phyloP scores from a whole-genome alignment of 2,329 filamentous ascomycete species.

The Plenodomus tracheiphilus region DNA sequence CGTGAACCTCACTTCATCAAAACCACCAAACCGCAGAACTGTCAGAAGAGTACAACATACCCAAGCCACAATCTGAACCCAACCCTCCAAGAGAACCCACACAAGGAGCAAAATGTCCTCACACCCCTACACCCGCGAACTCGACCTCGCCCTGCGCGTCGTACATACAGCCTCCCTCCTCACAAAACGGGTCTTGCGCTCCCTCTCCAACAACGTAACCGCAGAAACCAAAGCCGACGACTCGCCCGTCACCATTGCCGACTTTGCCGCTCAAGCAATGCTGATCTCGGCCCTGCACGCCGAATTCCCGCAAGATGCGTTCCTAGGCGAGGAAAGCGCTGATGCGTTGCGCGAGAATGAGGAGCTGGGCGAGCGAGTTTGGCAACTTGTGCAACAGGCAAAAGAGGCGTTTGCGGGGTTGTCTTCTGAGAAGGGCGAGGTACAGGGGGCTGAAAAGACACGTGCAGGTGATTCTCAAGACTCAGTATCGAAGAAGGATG shows the following conservation, averaged over 20 bases:
- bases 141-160: slow-evolving; percentile 42
- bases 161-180: slow-evolving; percentile 61
- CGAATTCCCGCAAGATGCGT: slow-evolving; percentile 59
- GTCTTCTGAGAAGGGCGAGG: slow-evolving; percentile 22
- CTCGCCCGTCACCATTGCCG: slow-evolving; percentile 65
- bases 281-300: slow-evolving; percentile 61
- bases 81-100: slow-evolving; percentile 7
- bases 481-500: too few relatives aligned
- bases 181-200: slow-evolving; percentile 58
- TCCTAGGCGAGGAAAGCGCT: slow-evolving; percentile 65
- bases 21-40: neutral
- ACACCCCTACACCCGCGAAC: slow-evolving; percentile 31
- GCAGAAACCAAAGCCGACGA: slow-evolving; percentile 61
- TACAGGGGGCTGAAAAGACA: slow-evolving; percentile 15
- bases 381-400: slow-evolving; percentile 54
- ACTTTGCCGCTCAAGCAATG: slow-evolving; percentile 66
- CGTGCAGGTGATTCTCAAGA: slow-evolving; percentile 2
- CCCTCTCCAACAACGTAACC: slow-evolving; percentile 51
- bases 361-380: slow-evolving; percentile 57
- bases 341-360: slow-evolving; percentile 55
- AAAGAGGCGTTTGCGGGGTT: slow-evolving; percentile 30
- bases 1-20: slow-evolving; percentile 3
- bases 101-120: slow-evolving; percentile 6
- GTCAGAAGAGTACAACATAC: neutral
- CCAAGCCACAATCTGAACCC: slow-evolving; percentile 10